A percentile compares a stretch with the other conserved stretches of the same genome.
Conservation (phyloP, 106 monocot genomes). For the Phalaenopsis equestris region DNA sequence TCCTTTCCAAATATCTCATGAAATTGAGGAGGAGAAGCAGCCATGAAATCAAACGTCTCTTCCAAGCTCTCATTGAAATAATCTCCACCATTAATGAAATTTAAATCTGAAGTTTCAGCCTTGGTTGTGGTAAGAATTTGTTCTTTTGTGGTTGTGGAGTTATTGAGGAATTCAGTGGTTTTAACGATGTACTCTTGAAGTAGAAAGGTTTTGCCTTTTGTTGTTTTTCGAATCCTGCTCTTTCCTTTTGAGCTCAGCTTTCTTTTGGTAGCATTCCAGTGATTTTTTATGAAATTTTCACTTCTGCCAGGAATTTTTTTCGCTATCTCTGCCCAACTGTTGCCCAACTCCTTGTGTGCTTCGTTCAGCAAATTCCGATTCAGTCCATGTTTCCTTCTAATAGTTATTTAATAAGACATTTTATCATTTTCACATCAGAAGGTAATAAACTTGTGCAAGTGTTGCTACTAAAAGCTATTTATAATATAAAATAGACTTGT, state of each 20-base stretch:
- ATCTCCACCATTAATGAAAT: too few species aligned
- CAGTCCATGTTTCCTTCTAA: slow-evolving; percentile 66
- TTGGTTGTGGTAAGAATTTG: too few species aligned
- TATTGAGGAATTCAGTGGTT: neutral
- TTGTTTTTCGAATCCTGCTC: slow-evolving; percentile 25
- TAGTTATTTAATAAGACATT: too few species aligned
- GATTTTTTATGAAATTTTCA: slow-evolving; percentile 79
- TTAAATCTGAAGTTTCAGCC: neutral
- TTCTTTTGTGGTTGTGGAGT: too few species aligned
- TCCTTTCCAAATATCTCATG: too few species aligned
- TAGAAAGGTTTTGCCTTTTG: slow-evolving; percentile 13
- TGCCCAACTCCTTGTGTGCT: slow-evolving; percentile 52
- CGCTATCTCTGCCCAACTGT: slow-evolving; percentile 64
- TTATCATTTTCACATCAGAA: too few species aligned
- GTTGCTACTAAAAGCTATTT: too few species aligned
- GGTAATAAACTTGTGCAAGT: too few species aligned
- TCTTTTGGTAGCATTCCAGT: slow-evolving; percentile 74
- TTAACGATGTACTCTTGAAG: neutral
- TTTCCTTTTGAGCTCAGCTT: slow-evolving; percentile 41
- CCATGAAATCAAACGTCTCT: neutral
- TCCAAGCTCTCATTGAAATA: too few species aligned
- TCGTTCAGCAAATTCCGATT: slow-evolving; percentile 46
- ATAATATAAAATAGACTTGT: too few species aligned
- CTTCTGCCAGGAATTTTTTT: slow-evolving; percentile 48
- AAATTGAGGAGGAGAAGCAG: too few species aligned